Conservation (phyloP, 2,329 filamentous ascomycete species). For the Penicillium sp. region DNA sequence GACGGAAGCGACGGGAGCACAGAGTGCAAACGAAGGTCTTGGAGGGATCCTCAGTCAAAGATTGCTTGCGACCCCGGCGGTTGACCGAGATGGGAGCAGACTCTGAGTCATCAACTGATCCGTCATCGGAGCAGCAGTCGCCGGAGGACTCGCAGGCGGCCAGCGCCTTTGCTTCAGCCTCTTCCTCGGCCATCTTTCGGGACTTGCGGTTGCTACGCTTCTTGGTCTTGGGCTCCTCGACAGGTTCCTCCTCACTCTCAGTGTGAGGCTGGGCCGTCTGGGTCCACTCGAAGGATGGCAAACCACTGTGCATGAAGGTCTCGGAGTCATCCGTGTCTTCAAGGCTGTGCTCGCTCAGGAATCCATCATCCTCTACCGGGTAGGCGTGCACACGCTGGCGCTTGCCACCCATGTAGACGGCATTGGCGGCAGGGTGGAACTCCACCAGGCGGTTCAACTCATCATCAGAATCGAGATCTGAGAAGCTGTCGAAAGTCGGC, state of each 20-base stretch:
- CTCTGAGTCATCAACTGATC: constrained; percentile 48
- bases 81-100: constrained; percentile 60
- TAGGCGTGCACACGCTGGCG: constrained; percentile 72
- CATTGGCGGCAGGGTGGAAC: constrained; percentile 60
- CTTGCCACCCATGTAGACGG: constrained; percentile 63
- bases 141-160: constrained; percentile 17
- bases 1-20: constrained; percentile 94
- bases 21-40: constrained; percentile 98
- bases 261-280: constrained; percentile 24
- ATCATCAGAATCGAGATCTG: constrained; percentile 88
- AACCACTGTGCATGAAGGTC: constrained; percentile 58
- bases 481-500: constrained; percentile 78
- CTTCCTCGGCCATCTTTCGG: constrained; percentile 48
- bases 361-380: constrained; percentile 72
- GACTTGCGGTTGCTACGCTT: constrained; percentile 42
- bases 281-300: constrained; percentile 62
- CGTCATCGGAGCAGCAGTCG: constrained; percentile 35
- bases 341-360: constrained; percentile 73
- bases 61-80: constrained; percentile 97
- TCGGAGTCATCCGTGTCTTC: constrained; percentile 72
- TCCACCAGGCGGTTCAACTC: constrained; percentile 77
- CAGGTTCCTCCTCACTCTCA: constrained; percentile 45
- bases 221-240: constrained; percentile 52
- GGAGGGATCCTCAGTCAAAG: constrained; percentile 91
- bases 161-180: constrained; percentile 45